Evolutionary conservation across 1,139 yeast species (phyloP).

Genomic region (Sugiyamaella paludigena): DNA sequence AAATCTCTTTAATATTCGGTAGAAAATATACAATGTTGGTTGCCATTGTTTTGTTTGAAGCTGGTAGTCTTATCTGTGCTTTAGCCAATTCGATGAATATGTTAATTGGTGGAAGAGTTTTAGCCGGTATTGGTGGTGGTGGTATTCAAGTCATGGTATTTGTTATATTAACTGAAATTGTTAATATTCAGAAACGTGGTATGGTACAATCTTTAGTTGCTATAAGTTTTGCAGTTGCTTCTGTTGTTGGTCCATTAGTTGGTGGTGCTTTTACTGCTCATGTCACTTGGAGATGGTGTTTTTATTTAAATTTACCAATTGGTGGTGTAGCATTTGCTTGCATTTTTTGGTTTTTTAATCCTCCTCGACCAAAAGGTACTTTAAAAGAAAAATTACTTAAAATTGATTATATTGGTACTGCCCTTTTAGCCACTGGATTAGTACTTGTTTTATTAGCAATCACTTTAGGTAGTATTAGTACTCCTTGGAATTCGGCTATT

Average conservation of each 20-base stretch:
- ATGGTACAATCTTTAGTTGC: conserved; percentile 53
- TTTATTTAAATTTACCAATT: conserved; percentile 66
- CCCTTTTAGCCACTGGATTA: conserved; percentile 44
- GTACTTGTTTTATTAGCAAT: conserved; percentile 49
- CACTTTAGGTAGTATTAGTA: conserved; percentile 50
- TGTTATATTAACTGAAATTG: conserved; percentile 61
- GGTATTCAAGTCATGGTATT: conserved; percentile 61
- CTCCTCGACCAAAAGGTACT: conserved; percentile 50
- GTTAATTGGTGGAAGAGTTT: conserved; percentile 67
- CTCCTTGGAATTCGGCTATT: conserved; percentile 54
- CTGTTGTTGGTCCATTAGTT: conserved; percentile 64
- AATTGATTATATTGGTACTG: conserved; percentile 51
- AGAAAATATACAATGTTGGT: conserved; percentile 51
- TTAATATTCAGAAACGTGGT: conserved; percentile 59
- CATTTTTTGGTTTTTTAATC: conserved; percentile 49
- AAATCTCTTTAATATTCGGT: conserved; percentile 60
- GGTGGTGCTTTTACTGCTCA: conserved; percentile 66
- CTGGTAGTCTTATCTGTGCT: conserved; percentile 63
- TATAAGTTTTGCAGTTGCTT: conserved; percentile 53
- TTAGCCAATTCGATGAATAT: conserved; percentile 55
- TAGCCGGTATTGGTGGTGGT: conserved; percentile 75
- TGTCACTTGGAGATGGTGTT: conserved; percentile 77
- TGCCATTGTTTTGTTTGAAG: conserved; percentile 57
- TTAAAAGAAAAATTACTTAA: conserved; percentile 42
- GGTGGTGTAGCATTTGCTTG: conserved; percentile 56